Conservation (phyloP, 2,329 filamentous ascomycete genomes). For the Aspergillus nomiae region DNA sequence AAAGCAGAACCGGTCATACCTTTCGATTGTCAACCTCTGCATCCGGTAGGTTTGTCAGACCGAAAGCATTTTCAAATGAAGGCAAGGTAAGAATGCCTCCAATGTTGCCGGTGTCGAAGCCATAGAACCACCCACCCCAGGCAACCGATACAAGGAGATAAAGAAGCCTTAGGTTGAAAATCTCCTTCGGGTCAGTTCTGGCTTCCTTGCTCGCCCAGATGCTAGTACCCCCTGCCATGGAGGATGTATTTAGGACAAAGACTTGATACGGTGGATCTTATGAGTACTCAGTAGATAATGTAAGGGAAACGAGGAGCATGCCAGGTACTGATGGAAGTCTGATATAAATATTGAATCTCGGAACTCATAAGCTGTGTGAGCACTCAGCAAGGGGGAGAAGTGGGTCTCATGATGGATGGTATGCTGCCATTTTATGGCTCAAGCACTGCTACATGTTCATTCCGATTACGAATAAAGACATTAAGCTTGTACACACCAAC, state of each 20-base stretch:
- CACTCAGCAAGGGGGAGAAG: background rate
- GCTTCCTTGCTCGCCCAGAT: background rate
- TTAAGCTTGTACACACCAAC: background rate
- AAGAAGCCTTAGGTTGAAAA: background rate
- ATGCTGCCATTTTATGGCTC: background rate
- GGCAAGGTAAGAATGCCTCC: conserved; percentile 40
- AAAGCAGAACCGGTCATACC: background rate
- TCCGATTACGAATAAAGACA: background rate
- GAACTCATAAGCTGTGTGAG: fast-evolving
- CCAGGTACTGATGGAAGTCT: background rate
- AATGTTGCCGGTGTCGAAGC: conserved; percentile 44
- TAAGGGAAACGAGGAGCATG: background rate
- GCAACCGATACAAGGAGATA: background rate
- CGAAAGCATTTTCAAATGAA: conserved; percentile 27
- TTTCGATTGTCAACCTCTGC: background rate
- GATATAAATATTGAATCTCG: background rate
- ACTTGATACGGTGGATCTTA: background rate
- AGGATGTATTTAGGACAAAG: fast-evolving
- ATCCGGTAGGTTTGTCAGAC: background rate
- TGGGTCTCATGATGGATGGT: background rate
- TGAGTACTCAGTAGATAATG: too few relatives aligned
- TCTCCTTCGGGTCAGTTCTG: background rate
- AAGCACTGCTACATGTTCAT: background rate
- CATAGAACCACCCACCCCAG: conserved; percentile 42
- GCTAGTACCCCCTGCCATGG: background rate